Evolutionary conservation across 2,329 filamentous ascomycete genomes (phyloP).

Genomic region (Fusarium sterilihyphosum): DNA sequence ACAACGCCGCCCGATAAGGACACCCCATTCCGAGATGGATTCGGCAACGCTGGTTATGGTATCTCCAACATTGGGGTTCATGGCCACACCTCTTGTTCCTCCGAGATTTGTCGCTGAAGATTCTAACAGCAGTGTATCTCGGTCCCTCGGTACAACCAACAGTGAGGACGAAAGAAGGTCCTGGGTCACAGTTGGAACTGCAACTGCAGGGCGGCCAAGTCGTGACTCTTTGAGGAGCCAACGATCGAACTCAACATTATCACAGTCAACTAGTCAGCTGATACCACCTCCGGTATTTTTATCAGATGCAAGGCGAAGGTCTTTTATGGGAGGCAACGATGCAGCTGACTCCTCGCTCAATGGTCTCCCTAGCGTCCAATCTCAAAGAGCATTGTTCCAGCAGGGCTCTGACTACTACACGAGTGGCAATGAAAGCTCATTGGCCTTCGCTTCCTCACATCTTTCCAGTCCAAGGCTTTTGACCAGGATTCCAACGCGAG

Average conservation of each 20-base stretch:
- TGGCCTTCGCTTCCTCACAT: slow-evolving; percentile 45
- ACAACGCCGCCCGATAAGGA: slow-evolving; percentile 25
- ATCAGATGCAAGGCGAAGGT: slow-evolving; percentile 37
- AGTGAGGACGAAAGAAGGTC: slow-evolving; percentile 46
- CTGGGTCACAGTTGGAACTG: slow-evolving; percentile 49
- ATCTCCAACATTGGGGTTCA: slow-evolving; percentile 43
- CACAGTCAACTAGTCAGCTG: slow-evolving; percentile 46
- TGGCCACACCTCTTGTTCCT: slow-evolving; percentile 39
- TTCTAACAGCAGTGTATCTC: slow-evolving; percentile 32
- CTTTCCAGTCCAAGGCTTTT: slow-evolving; percentile 41
- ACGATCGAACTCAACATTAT: slow-evolving; percentile 42
- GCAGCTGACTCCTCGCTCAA: slow-evolving; percentile 44
- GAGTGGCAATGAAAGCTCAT: slow-evolving; percentile 48
- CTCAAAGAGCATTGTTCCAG: slow-evolving; percentile 28
- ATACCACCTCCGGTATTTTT: slow-evolving; percentile 45
- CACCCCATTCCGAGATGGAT: slow-evolving; percentile 37
- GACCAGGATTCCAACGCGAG: slow-evolving; percentile 21
- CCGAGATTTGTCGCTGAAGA: slow-evolving; percentile 39
- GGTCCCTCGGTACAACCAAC: slow-evolving; percentile 31
- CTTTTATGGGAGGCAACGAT: slow-evolving; percentile 45
- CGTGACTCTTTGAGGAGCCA: slow-evolving; percentile 40
- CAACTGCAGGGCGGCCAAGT: slow-evolving; percentile 37
- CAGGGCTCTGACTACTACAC: slow-evolving; percentile 42
- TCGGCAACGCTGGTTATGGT: slow-evolving; percentile 39
- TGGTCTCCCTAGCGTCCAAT: slow-evolving; percentile 39